Evolutionary conservation across 2,329 filamentous ascomycete species (phyloP).

Genomic region (Capronia americana): DNA sequence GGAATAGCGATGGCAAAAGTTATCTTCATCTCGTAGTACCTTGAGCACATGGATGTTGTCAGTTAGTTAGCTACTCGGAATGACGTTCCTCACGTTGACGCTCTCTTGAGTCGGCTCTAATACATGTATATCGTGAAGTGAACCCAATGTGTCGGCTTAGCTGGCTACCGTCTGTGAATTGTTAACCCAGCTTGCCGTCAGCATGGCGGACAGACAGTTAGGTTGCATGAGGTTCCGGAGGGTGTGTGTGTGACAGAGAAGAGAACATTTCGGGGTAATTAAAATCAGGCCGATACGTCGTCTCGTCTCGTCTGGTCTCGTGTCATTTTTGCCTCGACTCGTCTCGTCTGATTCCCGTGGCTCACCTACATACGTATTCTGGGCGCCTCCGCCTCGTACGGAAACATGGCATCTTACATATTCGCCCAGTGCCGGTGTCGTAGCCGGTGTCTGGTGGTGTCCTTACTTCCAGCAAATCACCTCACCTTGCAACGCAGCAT

Average conservation of each 20-base stretch:
- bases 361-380: not conserved
- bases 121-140: conserved; percentile 37
- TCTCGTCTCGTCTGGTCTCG: not conserved
- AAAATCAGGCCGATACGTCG: not conserved
- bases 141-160: not conserved
- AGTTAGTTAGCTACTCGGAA: not conserved
- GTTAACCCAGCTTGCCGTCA: too few relatives aligned
- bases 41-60: not conserved
- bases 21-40: not conserved
- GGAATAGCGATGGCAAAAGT: too few relatives aligned
- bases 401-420: too few relatives aligned
- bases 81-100: too few relatives aligned
- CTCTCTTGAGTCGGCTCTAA: too few relatives aligned
- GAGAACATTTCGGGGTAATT: too few relatives aligned
- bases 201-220: too few relatives aligned
- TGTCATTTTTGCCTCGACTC: too few relatives aligned
- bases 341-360: not conserved
- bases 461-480: conserved; percentile 29
- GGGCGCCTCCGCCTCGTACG: too few relatives aligned
- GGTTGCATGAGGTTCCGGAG: not conserved
- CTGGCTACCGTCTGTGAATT: too few relatives aligned
- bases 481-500: conserved; percentile 25
- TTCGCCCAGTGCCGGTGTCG: too few relatives aligned
- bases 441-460: not conserved
- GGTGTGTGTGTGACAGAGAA: not conserved